Conservation (phyloP, 2,329 filamentous ascomycete genomes). For the Aureobasidium sp. region DNA sequence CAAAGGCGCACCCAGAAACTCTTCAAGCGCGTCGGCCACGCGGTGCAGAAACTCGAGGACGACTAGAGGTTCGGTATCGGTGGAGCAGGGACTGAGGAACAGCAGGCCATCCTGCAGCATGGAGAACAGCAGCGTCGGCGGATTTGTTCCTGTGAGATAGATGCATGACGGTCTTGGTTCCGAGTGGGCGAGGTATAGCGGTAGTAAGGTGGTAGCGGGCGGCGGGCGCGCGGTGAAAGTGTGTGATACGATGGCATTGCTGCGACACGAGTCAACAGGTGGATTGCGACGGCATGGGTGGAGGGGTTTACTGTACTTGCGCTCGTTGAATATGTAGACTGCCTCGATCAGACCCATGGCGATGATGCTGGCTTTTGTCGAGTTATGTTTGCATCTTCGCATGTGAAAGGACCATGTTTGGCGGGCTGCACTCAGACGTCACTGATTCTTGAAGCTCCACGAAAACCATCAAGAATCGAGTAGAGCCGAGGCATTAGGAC, state of each 20-base stretch:
- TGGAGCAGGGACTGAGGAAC: conserved; percentile 74
- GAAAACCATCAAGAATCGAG: neutral
- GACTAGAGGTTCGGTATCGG: conserved; percentile 80
- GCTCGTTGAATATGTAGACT: conserved; percentile 93
- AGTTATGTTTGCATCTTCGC: neutral
- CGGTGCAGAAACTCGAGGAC: conserved; percentile 92
- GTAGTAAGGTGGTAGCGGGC: conserved; percentile 64
- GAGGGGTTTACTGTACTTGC: conserved; percentile 56
- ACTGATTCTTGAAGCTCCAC: neutral
- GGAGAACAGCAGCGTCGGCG: conserved; percentile 81
- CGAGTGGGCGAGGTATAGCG: conserved; percentile 78
- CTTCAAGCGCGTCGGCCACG: conserved; percentile 83
- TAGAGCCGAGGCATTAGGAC: neutral
- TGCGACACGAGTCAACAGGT: conserved; percentile 28
- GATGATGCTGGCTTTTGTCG: neutral
- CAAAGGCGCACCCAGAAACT: conserved; percentile 83
- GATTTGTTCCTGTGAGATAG: conserved; percentile 72
- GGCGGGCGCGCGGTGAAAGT: conserved; percentile 77
- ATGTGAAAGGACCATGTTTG: conserved; percentile 6
- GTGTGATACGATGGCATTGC: conserved; percentile 78
- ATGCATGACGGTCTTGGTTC: conserved; percentile 75
- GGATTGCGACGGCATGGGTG: neutral
- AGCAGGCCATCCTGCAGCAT: conserved; percentile 80
- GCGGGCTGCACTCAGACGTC: neutral
- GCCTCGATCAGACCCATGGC: conserved; percentile 73